Percentiles rank a stretch among this genome's conserved stretches.
phyloP scores from a whole-genome alignment of 257 asterid genomes.

The Osmanthus fragrans region DNA sequence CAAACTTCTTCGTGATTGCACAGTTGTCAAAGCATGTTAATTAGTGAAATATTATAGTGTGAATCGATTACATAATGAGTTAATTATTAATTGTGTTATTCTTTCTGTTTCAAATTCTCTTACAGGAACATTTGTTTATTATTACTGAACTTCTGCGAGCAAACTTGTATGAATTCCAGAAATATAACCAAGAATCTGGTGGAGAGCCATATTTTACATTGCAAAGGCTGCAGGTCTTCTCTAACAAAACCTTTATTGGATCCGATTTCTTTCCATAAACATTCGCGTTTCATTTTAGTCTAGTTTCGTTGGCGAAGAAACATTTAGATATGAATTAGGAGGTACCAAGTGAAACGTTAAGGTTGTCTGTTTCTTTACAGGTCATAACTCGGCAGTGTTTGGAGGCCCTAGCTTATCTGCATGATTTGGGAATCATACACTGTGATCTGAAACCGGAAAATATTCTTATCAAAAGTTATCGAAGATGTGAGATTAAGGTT shows the following conservation, averaged over 20 bases:
- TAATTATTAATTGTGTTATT: conserved; percentile 2
- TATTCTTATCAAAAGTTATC: conserved; percentile 80
- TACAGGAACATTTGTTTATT: conserved; percentile 85
- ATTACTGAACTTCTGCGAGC: conserved; percentile 91
- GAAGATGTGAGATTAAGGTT: conserved; percentile 81
- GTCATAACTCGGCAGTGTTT: conserved; percentile 77
- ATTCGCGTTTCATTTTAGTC: background rate
- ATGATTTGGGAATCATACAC: conserved; percentile 83
- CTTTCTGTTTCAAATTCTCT: background rate
- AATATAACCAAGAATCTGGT: conserved; percentile 76
- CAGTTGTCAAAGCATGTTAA: background rate
- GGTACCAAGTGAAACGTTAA: conserved; percentile 14
- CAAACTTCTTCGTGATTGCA: background rate
- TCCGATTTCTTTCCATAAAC: conserved; percentile 1
- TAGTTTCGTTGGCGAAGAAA: background rate
- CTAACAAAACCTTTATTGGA: background rate
- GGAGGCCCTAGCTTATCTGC: conserved; percentile 77
- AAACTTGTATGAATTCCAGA: conserved; percentile 85
- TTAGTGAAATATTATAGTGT: background rate
- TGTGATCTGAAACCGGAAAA: conserved; percentile 98
- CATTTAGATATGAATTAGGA: background rate
- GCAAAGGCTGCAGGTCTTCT: conserved; percentile 71
- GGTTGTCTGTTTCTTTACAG: conserved; percentile 40
- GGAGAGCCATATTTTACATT: conserved; percentile 77
- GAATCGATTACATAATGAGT: background rate